A percentile compares a stretch with the other conserved stretches of the same genome.
phyloP scores from a whole-genome alignment of 1,284 basidiomycete genomes.

The Ceratobasidium sp. region DNA sequence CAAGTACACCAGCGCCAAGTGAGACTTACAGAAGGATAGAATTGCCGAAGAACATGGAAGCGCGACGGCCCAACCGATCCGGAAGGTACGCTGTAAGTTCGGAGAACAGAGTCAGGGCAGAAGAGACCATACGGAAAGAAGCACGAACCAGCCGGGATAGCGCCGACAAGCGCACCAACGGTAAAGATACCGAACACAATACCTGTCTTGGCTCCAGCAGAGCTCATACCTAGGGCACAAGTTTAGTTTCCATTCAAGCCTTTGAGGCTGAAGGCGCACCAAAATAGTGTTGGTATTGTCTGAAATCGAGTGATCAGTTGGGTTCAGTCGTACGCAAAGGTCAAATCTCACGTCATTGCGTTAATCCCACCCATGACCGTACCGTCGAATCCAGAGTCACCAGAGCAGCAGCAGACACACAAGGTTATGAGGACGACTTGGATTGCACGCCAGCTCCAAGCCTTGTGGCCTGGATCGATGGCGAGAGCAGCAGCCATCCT shows the following conservation, averaged over 20 bases:
- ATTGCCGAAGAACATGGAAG: slow-evolving; percentile 67
- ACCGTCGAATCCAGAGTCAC: slow-evolving; percentile 66
- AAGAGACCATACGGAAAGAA: slow-evolving; percentile 42
- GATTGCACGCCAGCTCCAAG: slow-evolving; percentile 59
- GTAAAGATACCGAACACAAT: slow-evolving; percentile 70
- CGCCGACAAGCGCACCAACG: slow-evolving; percentile 60
- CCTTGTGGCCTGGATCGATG: slow-evolving; percentile 64
- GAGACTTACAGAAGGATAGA: slow-evolving; percentile 60
- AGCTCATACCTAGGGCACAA: slow-evolving; percentile 62
- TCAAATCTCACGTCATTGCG: slow-evolving; percentile 48
- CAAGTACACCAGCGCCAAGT: slow-evolving; percentile 10
- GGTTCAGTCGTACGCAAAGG: background rate
- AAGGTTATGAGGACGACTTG: slow-evolving; percentile 55
- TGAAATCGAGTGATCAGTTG: background rate
- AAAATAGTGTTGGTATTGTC: slow-evolving; percentile 39
- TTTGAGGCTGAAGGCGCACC: slow-evolving; percentile 6
- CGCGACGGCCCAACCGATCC: slow-evolving; percentile 66
- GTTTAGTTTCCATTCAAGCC: slow-evolving; percentile 61
- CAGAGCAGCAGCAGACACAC: slow-evolving; percentile 55
- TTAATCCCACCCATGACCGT: slow-evolving; percentile 70
- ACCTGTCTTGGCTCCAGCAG: slow-evolving; percentile 62
- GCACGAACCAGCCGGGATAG: slow-evolving; percentile 61
- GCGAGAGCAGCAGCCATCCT: slow-evolving; percentile 63
- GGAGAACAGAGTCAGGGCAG: slow-evolving; percentile 7
- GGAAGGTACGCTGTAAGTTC: slow-evolving; percentile 60